Evolutionary conservation across 768 basidiomycete species (phyloP).

Genomic region (Termitomyces titanicus): DNA sequence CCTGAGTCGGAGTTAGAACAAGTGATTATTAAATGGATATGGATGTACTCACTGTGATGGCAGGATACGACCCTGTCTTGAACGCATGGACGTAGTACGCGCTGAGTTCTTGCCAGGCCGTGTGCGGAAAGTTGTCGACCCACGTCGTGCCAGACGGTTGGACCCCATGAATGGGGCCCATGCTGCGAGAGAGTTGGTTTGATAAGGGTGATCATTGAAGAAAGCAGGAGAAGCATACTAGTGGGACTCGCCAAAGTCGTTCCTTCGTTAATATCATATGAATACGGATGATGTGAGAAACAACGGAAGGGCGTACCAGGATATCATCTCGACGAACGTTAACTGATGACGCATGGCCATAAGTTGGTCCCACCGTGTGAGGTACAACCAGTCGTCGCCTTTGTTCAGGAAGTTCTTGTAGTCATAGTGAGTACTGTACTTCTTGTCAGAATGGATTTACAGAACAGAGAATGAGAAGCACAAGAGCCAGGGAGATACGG

Average conservation of each 20-base stretch:
- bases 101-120: conserved; percentile 59
- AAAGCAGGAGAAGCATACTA: conserved; percentile 36
- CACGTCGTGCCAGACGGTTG: conserved; percentile 43
- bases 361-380: conserved; percentile 69
- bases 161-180: conserved; percentile 54
- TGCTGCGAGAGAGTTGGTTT: conserved; percentile 24
- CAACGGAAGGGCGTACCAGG: conserved; percentile 41
- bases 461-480: conserved; percentile 17
- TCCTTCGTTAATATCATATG: conserved; percentile 32
- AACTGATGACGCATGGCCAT: conserved; percentile 51
- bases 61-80: conserved; percentile 62
- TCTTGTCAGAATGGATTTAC: not conserved
- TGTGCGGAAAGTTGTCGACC: conserved; percentile 40
- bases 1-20: conserved; percentile 19
- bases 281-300: not conserved
- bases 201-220: too few relatives aligned
- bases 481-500: conserved; percentile 47
- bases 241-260: conserved; percentile 76
- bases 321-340: conserved; percentile 63
- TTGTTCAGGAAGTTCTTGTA: conserved; percentile 68
- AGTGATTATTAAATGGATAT: not conserved
- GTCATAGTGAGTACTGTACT: conserved; percentile 45
- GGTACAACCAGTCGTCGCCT: conserved; percentile 64
- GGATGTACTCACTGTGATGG: conserved; percentile 42
- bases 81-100: conserved; percentile 64